A percentile compares a stretch with the other conserved stretches of the same genome.
Evolutionary conservation across 176 grass and related monocot species (phyloP).

Genomic region (Chrysopogon serrulatus): DNA sequence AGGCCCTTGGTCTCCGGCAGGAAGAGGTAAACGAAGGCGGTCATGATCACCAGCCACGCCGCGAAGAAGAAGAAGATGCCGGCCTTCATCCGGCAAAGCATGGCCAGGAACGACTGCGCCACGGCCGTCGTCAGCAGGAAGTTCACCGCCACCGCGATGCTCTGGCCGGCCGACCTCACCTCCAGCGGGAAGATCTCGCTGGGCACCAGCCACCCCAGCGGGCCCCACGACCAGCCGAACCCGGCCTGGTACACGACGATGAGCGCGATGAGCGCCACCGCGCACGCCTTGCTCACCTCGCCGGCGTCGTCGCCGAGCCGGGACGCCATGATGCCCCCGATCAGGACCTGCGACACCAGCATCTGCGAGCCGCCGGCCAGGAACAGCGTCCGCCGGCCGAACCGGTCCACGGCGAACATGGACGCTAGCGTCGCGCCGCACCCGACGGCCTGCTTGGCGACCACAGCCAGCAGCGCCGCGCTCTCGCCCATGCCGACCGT

Average conservation of each 20-base stretch:
- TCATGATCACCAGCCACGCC: slow-evolving; percentile 32
- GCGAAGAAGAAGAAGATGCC: no score
- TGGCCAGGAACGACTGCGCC: no score
- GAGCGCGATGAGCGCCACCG: not conserved
- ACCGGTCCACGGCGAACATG: not conserved
- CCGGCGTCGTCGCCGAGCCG: slow-evolving; percentile 22
- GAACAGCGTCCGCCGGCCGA: slow-evolving; percentile 32
- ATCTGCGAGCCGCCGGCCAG: slow-evolving; percentile 28
- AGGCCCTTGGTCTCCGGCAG: slow-evolving; percentile 81
- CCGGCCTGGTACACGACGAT: slow-evolving; percentile 36
- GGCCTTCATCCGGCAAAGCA: no score
- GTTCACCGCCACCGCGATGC: no score
- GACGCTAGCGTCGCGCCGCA: no score
- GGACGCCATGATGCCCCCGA: slow-evolving; percentile 21
- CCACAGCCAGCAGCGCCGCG: not conserved
- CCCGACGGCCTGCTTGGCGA: no score
- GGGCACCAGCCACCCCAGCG: slow-evolving; percentile 48
- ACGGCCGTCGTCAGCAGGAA: no score
- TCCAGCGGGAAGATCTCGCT: slow-evolving; percentile 52
- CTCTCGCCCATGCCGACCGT: not conserved
- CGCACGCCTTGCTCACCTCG: not conserved
- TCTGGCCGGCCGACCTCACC: slow-evolving; percentile 5
- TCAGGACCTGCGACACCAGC: slow-evolving; percentile 23
- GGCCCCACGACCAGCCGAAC: slow-evolving; percentile 44
- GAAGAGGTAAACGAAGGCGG: slow-evolving; percentile 60